Base-by-base conservation (phyloP, 2,329 filamentous ascomycete genomes). In the Coniochaeta ligniaria region DNA sequence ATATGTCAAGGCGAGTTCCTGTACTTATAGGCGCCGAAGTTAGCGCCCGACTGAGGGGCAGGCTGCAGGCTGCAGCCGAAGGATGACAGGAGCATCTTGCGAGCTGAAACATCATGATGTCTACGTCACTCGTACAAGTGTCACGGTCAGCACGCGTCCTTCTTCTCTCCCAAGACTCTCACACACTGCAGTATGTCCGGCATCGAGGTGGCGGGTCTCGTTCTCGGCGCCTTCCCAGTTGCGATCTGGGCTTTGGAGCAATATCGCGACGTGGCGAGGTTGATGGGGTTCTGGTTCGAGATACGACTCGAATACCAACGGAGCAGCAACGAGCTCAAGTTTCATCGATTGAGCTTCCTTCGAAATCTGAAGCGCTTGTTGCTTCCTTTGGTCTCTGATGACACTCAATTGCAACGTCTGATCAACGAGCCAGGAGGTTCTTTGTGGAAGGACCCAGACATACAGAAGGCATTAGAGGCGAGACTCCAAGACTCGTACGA, bases 161-260 rank as follows among this genome's bases (percentile, higher is more conserved):
- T n/a, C n/a, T n/a, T n/a, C n/a, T n/a, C n/a, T n/a, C n/a, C n/a
- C n/a, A n/a, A n/a, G n/a, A n/a, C n/a, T n/a, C n/a, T n/a, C n/a
- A n/a, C 31, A 33, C 31, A 33, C 5, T 5, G 6, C 31, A 55
- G 16, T 33, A 68, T 68, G 67, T 67, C 67, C 2, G 65, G 65
- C 5, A 56, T 68, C 24, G 66, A 67, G 54, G 36, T 68, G 1
- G 67, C 63, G 20, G 66, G 67, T 2, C 3, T 65, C 22, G 63
- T 67, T 3, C 64, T 69, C 16, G 66, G 63, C 6, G 65, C 66
- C 20, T 67, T 68, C 45, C 65, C 66, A 20, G 45, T 68, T 20
- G 63, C 62, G 36, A 62, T 69, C 16, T 50, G 20, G 17, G 66
- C 59, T 14, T 60, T 69, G 3, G 62, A 67, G 24, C 47, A 57